Percentiles rank a stretch among this genome's conserved stretches.
These are phyloP conservation scores for Claviceps arundinis DNA, from an alignment of 2,329 filamentous ascomycete species.

Conservation along the genomic window DNA sequence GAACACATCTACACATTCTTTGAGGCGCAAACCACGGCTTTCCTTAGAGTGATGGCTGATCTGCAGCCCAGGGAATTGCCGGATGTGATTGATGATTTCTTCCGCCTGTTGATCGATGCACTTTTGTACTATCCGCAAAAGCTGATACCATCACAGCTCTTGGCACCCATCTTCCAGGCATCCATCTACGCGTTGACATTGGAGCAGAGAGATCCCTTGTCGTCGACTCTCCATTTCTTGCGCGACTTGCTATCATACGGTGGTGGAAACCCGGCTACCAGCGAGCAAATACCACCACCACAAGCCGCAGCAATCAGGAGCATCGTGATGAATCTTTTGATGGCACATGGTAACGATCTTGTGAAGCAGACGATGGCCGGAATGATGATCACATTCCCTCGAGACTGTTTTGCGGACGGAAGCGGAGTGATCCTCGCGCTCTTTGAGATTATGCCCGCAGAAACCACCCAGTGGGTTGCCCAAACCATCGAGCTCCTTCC, in stretches of 20 bases:
- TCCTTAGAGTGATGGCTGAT: slow-evolving; percentile 80
- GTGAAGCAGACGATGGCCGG: slow-evolving; percentile 86
- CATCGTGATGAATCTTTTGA: slow-evolving; percentile 59
- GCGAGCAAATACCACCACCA: slow-evolving; percentile 38
- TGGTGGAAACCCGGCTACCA: slow-evolving; percentile 57
- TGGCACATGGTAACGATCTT: slow-evolving; percentile 59
- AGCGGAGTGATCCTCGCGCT: slow-evolving; percentile 83
- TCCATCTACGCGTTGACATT: slow-evolving; percentile 75
- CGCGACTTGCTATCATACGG: slow-evolving; percentile 86
- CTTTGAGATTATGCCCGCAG: slow-evolving; percentile 72
- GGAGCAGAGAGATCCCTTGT: slow-evolving; percentile 82
- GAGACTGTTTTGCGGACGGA: slow-evolving; percentile 89
- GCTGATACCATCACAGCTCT: slow-evolving; percentile 65
- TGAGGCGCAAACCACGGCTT: slow-evolving; percentile 80
- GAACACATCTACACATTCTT: slow-evolving; percentile 90
- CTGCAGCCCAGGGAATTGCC: slow-evolving; percentile 62
- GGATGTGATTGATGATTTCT: slow-evolving; percentile 88
- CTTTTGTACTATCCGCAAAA: slow-evolving; percentile 84
- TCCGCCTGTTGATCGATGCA: slow-evolving; percentile 81
- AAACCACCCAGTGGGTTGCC: slow-evolving; percentile 73
- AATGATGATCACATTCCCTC: slow-evolving; percentile 98
- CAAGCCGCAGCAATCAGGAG: slow-evolving; percentile 57
- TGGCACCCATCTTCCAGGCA: slow-evolving; percentile 74
- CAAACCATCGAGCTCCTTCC: slow-evolving; percentile 75
- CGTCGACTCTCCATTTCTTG: slow-evolving; percentile 84